A percentile compares a stretch with the other conserved stretches of the same genome.
Evolutionary conservation across 73 alveolate genomes (phyloP).

Genomic region (Stentor roeselii): DNA sequence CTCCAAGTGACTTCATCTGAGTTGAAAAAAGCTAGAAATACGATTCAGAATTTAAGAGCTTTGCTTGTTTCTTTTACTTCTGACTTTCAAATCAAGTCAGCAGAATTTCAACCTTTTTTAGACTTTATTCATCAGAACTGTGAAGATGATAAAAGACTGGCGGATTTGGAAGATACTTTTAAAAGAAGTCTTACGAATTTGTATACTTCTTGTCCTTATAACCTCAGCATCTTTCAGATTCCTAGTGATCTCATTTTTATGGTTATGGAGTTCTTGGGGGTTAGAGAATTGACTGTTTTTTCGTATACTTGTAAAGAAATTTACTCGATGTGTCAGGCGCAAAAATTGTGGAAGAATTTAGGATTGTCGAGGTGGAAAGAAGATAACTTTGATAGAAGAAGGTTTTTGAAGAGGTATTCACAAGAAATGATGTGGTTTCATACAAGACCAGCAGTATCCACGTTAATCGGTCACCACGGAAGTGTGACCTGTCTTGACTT

Average conservation of each 20-base stretch:
- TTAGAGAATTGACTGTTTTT: not conserved
- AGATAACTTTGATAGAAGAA: not conserved
- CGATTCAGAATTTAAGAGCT: not conserved
- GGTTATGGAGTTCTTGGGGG: not conserved
- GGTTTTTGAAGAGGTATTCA: not conserved
- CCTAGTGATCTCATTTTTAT: conserved; percentile 10
- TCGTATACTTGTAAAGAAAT: not conserved
- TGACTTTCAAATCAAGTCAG: not conserved
- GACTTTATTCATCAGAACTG: not conserved
- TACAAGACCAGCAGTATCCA: conserved; percentile 21
- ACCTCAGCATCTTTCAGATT: not conserved
- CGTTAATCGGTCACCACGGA: conserved; percentile 12
- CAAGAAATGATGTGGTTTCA: conserved; percentile 18
- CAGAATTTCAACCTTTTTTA: not conserved
- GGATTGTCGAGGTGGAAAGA: not conserved
- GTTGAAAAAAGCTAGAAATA: not conserved
- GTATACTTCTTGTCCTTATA: too few relatives aligned
- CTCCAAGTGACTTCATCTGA: not conserved
- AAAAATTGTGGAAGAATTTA: not conserved
- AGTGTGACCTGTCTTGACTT: conserved; percentile 9
- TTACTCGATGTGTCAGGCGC: not conserved
- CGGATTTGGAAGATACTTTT: conserved; percentile 7
- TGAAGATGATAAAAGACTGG: not conserved
- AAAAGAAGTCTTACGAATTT: not conserved
- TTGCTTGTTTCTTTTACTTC: not conserved